Evolutionary conservation across 306 rosid genomes (phyloP).

Genomic region (Inga laurina): DNA sequence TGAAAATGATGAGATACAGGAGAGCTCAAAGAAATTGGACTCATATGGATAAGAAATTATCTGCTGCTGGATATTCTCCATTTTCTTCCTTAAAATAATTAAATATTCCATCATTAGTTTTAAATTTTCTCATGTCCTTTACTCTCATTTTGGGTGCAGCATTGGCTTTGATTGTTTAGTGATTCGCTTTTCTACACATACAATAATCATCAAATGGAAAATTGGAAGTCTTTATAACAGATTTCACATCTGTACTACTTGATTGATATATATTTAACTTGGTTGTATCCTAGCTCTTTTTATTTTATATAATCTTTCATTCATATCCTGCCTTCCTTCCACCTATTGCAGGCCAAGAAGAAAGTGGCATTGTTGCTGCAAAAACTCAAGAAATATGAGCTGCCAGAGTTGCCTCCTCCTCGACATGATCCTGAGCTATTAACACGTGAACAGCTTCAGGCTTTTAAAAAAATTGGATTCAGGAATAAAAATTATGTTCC

Average conservation of each 20-base stretch:
- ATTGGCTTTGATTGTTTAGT: constrained; percentile 18
- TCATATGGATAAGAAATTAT: background rate
- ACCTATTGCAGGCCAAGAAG: constrained; percentile 84
- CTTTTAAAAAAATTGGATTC: constrained; percentile 86
- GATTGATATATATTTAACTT: background rate
- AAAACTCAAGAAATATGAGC: constrained; percentile 90
- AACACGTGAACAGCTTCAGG: constrained; percentile 88
- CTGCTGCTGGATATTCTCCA: background rate
- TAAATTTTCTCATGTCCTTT: background rate
- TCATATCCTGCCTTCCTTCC: constrained; percentile 13
- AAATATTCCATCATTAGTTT: background rate
- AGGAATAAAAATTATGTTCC: constrained; percentile 92
- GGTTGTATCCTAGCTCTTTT: constrained; percentile 1
- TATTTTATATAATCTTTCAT: constrained; percentile 25
- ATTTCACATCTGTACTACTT: constrained; percentile 14
- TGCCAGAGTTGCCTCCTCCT: constrained; percentile 89
- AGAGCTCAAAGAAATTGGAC: constrained; percentile 1
- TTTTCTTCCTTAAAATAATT: constrained; percentile 1
- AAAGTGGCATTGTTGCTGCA: constrained; percentile 90
- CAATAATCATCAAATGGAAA: constrained; percentile 11
- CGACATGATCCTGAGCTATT: constrained; percentile 93
- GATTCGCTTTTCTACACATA: background rate
- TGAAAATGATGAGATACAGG: background rate
- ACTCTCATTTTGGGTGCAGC: constrained; percentile 2
- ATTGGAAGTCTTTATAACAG: background rate